phyloP scores from a whole-genome alignment of 2,329 filamentous ascomycete species.

The Botrytis hyacinthi region DNA sequence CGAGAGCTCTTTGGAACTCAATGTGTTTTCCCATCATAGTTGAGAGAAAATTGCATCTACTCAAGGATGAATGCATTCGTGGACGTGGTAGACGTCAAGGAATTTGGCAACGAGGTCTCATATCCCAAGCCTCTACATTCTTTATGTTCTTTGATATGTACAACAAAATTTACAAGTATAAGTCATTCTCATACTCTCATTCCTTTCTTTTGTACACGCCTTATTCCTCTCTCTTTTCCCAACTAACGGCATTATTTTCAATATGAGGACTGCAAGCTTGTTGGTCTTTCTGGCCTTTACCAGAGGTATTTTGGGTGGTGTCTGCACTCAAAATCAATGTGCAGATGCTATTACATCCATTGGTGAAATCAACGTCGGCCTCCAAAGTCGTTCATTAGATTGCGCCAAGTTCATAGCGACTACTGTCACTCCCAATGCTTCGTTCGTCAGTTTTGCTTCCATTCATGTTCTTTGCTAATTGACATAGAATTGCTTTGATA shows the following conservation, averaged over 20 bases:
- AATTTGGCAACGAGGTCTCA: not conserved
- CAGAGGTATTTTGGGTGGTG: not conserved
- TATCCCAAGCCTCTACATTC: conserved; percentile 14
- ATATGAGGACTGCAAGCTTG: conserved; percentile 17
- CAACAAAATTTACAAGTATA: conserved; percentile 13
- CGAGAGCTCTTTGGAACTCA: not conserved
- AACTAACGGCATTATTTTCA: not conserved
- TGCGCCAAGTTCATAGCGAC: not conserved
- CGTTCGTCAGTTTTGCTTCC: conserved; percentile 2
- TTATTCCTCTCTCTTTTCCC: not conserved
- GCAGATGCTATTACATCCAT: conserved; percentile 15
- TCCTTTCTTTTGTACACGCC: not conserved
- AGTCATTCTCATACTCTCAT: conserved; percentile 5
- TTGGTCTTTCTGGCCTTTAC: conserved; percentile 13
- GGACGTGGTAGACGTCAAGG: not conserved
- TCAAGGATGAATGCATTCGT: not conserved
- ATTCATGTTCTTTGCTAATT: not conserved
- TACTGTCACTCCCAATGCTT: conserved; percentile 16
- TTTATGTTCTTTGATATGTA: conserved; percentile 10
- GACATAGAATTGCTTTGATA: not conserved
- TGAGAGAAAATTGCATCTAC: not conserved
- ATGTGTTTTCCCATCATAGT: too few relatives aligned
- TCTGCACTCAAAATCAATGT: conserved; percentile 14
- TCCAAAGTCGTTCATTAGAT: conserved; percentile 18
- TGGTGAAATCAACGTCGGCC: conserved; percentile 12